Conservation (phyloP, 2,329 filamentous ascomycete species). For the Coniosporium tulheliwenetii region DNA sequence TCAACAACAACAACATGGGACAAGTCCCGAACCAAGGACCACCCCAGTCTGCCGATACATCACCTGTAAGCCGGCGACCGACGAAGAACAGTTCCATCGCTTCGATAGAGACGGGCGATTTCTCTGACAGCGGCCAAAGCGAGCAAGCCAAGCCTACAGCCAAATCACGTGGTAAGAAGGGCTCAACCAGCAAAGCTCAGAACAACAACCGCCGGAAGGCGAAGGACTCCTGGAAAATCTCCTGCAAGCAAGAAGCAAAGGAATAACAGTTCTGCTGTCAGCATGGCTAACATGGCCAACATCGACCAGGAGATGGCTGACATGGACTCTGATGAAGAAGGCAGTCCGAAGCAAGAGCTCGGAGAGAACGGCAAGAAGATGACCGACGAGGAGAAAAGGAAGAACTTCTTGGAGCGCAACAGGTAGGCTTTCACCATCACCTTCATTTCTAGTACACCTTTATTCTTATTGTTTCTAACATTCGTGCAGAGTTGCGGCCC, state of each 20-base stretch:
- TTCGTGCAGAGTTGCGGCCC: conserved; percentile 61
- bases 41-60: conserved; percentile 26
- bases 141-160: conserved; percentile 45
- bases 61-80: conserved; percentile 13
- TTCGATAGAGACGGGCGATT: conserved; percentile 37
- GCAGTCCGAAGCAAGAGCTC: conserved; percentile 18
- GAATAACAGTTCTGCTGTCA: conserved; percentile 31
- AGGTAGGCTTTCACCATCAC: conserved; percentile 42
- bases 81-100: conserved; percentile 8
- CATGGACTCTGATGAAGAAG: conserved; percentile 36
- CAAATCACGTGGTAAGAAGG: conserved; percentile 56
- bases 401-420: conserved; percentile 94
- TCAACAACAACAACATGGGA: conserved; percentile 22
- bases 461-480: conserved; percentile 4
- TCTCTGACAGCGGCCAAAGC: conserved; percentile 57
- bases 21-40: conserved; percentile 27
- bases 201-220: conserved; percentile 64
- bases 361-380: conserved; percentile 53
- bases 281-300: conserved; percentile 22
- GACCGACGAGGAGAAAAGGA: conserved; percentile 96
- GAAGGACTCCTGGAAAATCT: conserved; percentile 49
- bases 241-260: conserved; percentile 60
- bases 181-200: conserved; percentile 31
- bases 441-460: conserved; percentile 7
- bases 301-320: conserved; percentile 30